Evolutionary conservation across 1,139 yeast genomes (phyloP).

Genomic region (Zhuliangozyma parablackwelliae): DNA sequence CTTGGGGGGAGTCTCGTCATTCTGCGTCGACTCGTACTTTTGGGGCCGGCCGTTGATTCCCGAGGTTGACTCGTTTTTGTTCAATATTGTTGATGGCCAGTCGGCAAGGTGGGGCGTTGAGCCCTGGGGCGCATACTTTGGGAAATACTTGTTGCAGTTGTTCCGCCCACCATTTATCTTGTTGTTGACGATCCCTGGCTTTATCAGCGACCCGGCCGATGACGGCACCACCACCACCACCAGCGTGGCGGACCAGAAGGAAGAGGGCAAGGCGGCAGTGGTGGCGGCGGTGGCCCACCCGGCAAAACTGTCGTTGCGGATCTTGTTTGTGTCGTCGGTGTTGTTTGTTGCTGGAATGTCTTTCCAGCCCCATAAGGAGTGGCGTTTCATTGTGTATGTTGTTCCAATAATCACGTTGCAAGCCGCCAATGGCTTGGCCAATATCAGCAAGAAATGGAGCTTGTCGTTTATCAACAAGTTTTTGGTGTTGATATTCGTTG

Average conservation of each 20-base stretch:
- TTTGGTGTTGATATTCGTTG: conserved; percentile 22
- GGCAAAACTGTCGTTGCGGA: conserved; percentile 32
- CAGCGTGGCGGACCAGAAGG: neutral
- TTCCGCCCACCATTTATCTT: conserved; percentile 64
- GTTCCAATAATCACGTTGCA: conserved; percentile 63
- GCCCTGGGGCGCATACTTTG: conserved; percentile 67
- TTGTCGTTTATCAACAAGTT: conserved; percentile 25
- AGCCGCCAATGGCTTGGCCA: conserved; percentile 63
- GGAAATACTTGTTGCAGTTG: conserved; percentile 39
- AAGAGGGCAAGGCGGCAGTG: conserved; percentile 10
- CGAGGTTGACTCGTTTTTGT: conserved; percentile 66
- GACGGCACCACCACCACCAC: conserved; percentile 12
- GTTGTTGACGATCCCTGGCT: conserved; percentile 41
- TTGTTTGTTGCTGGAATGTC: conserved; percentile 62
- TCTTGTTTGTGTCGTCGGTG: conserved; percentile 39
- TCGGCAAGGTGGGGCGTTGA: conserved; percentile 81
- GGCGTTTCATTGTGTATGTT: conserved; percentile 81
- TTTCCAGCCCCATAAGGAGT: conserved; percentile 87
- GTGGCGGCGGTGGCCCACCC: conserved; percentile 28
- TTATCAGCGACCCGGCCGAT: conserved; percentile 35
- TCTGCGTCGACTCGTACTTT: conserved; percentile 65
- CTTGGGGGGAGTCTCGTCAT: conserved; percentile 49
- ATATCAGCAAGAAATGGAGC: conserved; percentile 30
- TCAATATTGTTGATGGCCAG: conserved; percentile 70
- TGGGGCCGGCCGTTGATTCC: conserved; percentile 66